Evolutionary conservation across 2,329 filamentous ascomycete genomes (phyloP), one percentile per base, ranked within the genome.

Genomic region (Botryotinia calthae): DNA sequence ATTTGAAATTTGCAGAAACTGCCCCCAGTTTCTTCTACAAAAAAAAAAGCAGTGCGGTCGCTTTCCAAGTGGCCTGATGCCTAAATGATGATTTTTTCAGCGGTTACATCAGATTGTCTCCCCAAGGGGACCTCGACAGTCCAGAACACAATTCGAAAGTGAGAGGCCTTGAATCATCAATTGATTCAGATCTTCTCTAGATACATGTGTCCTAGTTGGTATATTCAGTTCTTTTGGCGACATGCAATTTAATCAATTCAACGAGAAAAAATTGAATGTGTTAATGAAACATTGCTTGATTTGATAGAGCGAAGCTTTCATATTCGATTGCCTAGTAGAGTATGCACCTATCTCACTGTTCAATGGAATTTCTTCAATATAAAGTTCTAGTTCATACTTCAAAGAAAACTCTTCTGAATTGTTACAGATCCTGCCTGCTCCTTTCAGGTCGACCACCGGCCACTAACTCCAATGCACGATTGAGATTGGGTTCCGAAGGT

Each of bases 401-500:
- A 37, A 37, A 37, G 7, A 37, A 1, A 1, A 37, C 37, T 37
- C 8, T 6, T 37, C 37, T 7, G 37, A 37, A 37, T 37, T 7
- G 7, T 8, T 37, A 1, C 37, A 37, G 1, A 37, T 37, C 6
- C 9, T 37, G 37, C 9, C 8, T 37, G 37, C 7, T 9, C 8
- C 34, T 34, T 5, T 37, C 37, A 37, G 9, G 8, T 9, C 37
- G 37, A 8, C 37, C 37, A 37, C 37, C 1, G 37, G 37, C 37
- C 37, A 9, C 37, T 7, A 37, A 8, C 37, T 37, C n/a, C n/a
- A n/a, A n/a, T n/a, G n/a, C n/a, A n/a, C 73, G 74, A 70, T 69
- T 76, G 14, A 71, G 73, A 62, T 56, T 76, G 6, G 74, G 73
- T 25, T 76, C 73, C 16, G 73, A 69, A 58, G 73, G 73, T 73